Evolutionary conservation across 1,284 basidiomycete genomes (phyloP), one percentile per base, ranked within the genome.

Genomic region (Ceratobasidium sp.): DNA sequence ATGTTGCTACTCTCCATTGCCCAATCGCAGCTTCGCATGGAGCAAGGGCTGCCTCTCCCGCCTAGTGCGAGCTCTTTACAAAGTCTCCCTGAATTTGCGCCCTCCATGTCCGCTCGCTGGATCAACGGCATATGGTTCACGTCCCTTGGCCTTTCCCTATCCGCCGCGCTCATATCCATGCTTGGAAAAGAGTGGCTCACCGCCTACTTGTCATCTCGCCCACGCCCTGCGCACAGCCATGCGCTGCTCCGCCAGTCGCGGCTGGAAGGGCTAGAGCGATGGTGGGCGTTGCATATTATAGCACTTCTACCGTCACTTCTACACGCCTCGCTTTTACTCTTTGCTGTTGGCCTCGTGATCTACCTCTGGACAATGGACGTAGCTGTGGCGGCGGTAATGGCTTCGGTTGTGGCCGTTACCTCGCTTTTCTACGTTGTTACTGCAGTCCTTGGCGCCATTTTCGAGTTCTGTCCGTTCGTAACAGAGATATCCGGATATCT

Each of bases 131-230:
- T 77, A 1, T 77, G 77, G 67, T 77, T 70, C 30, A 30, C 59
- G 2, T 77, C 77, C 0, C 77, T 78, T 18, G 59, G 35, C 5
- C 44, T 78, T 18, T 70, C 67, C 0, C 55, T 78, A 3, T 33
- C 57, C 8, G 44, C 68, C 3, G 55, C 77, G 10, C 46, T 78
- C 14, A 8, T 78, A 10, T 35, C 62, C 20, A 71, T 78, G 67
- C 54, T 77, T n/a, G 76, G 41, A 1, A 77, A 77, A 52, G 64
- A 77, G 27, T 77, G 76, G 76, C 50, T 77, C 3, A 65, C 55
- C 14, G 67, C 57, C 0, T 78, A 48, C 30, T 23, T 71, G 4
- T 20, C 38, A 8, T 59, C 69, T 50, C 69, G 69, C 23, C 57
- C 69, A 7, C 69, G 69, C 2, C 69, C 69, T 6, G 38, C 69